Base-by-base conservation (phyloP, 805 yeast genomes). In the Candida insectorum region DNA sequence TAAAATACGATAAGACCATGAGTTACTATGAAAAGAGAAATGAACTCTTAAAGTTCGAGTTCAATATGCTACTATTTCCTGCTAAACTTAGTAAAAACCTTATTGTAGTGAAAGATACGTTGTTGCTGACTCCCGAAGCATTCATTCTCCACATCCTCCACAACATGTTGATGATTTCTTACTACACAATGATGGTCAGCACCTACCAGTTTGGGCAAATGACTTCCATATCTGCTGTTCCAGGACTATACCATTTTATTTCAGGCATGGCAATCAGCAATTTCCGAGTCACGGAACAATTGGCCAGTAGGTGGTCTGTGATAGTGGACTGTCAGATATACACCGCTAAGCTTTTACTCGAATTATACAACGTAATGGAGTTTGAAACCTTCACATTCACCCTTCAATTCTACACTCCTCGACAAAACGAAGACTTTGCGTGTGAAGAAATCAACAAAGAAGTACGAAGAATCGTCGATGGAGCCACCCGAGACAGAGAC, bases 31-130 rank as follows among this genome's bases (percentile, higher is more conserved):
- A 40, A 5, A 39, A 34, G 13, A 36, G 31, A 24, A 18, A 22
- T 3, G 33, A 35, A 22, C 27, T 50, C 3, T 26, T 50, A 11
- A 44, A 44, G 14, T 41, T 50, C 24, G 55, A 50, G 35, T 47
- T 37, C 34, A 47, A 49, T 27, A 50, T 50, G 47, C 36, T 50
- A 11, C 36, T 50, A 6, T 48, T 47, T 39, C 55, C 55, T 4
- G 53, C 48, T 6, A 48, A 45, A 31, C 33, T 50, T 13, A 40
- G 49, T 28, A 33, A 39, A 15, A 44, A 47, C 13, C 41, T 50
- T 15, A 39, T 41, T 6, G 45, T 50, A 5, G 49, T 50, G 4
- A 41, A 35, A 20, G 53, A 50, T 37, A 43, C 42, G 1, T 30
- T 45, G n/a, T 37, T 42, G 17, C 48, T 51, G 8, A 41, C 48